A percentile compares a stretch with the other conserved stretches of the same genome.
Conservation (phyloP, 1,139 yeast species). For the Sugiyamaella paludigena region DNA sequence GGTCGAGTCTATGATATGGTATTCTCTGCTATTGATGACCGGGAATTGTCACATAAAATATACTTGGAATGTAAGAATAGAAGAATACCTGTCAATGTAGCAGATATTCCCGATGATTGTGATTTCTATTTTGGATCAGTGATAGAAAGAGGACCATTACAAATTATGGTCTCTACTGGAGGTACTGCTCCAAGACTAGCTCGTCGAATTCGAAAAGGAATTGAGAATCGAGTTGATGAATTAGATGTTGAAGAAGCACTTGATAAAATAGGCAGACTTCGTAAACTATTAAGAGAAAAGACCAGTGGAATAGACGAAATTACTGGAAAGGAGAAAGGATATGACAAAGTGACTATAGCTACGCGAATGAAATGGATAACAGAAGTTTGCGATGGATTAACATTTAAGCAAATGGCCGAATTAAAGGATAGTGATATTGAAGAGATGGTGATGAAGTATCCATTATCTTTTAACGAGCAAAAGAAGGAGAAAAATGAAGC, state of each 20-base stretch:
- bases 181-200: constrained; percentile 81
- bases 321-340: constrained; percentile 45
- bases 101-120: constrained; percentile 79
- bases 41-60: constrained; percentile 55
- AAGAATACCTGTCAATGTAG: constrained; percentile 71
- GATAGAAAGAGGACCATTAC: constrained; percentile 72
- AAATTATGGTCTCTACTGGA: constrained; percentile 79
- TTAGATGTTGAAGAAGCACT: constrained; percentile 48
- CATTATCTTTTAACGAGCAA: constrained; percentile 10
- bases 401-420: constrained; percentile 58
- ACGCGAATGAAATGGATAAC: constrained; percentile 74
- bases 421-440: constrained; percentile 30
- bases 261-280: constrained; percentile 57
- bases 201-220: constrained; percentile 58
- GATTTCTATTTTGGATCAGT: constrained; percentile 86
- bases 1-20: constrained; percentile 54
- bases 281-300: constrained; percentile 51
- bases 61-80: constrained; percentile 54
- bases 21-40: constrained; percentile 75
- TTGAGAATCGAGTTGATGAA: constrained; percentile 43
- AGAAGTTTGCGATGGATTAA: constrained; percentile 57
- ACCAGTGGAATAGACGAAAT: constrained; percentile 21
- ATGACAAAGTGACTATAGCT: constrained; percentile 49
- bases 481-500: neutral
- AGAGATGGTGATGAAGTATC: constrained; percentile 30